A percentile compares a stretch with the other conserved stretches of the same genome.
Conservation (phyloP, 2,329 filamentous ascomycete genomes). For the Hypoxylon sp. region DNA sequence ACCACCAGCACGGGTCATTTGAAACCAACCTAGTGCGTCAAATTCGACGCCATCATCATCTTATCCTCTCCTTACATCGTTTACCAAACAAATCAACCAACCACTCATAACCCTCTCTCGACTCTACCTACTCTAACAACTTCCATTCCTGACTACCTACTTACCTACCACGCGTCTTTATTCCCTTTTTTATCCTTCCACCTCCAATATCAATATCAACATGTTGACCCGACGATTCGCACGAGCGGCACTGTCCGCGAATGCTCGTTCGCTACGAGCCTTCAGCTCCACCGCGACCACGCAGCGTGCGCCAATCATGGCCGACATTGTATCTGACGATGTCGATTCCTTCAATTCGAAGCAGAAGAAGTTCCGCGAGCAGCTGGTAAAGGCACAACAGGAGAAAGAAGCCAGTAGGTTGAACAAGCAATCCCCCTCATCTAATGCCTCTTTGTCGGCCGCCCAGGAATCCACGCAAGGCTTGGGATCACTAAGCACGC, state of each 20-base stretch:
- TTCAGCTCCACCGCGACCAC: slow-evolving; percentile 63
- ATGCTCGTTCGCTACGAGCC: slow-evolving; percentile 61
- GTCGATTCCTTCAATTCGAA: slow-evolving; percentile 80
- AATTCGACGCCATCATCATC: slow-evolving; percentile 18
- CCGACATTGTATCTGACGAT: slow-evolving; percentile 79
- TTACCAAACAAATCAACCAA: too few relatives aligned
- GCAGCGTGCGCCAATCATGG: slow-evolving; percentile 75
- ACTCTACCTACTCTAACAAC: neutral
- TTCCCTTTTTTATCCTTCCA: slow-evolving; percentile 7
- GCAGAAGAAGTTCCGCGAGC: slow-evolving; percentile 87
- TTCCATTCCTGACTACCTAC: slow-evolving; percentile 2
- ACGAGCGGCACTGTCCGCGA: slow-evolving; percentile 55
- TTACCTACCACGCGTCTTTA: slow-evolving; percentile 10
- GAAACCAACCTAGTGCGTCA: slow-evolving; percentile 18
- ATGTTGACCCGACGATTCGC: slow-evolving; percentile 63
- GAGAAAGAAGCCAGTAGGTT: slow-evolving; percentile 86
- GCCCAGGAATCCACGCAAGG: slow-evolving; percentile 53
- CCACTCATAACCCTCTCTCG: too few relatives aligned
- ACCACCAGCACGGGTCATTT: slow-evolving; percentile 4
- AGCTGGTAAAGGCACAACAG: slow-evolving; percentile 78
- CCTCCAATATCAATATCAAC: slow-evolving; percentile 43
- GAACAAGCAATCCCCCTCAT: slow-evolving; percentile 32
- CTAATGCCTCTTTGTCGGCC: slow-evolving; percentile 15
- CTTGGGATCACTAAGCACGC: slow-evolving; percentile 68
- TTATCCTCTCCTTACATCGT: neutral